Evolutionary conservation across 192 early-diverging fungal species (phyloP).

Genomic region (Linnemannia schmuckeri): DNA sequence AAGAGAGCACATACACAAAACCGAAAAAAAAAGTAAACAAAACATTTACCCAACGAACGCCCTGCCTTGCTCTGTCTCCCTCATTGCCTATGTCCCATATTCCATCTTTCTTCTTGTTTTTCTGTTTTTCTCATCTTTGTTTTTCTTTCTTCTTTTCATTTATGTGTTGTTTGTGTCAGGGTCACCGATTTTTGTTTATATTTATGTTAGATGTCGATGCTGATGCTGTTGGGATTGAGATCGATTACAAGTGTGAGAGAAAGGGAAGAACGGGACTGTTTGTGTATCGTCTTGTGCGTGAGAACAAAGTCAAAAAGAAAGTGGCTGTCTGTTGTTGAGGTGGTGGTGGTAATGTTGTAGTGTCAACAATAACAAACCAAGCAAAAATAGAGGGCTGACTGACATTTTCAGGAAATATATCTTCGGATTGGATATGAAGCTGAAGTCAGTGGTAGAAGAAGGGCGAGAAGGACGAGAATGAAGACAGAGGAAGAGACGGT

Average conservation of each 20-base stretch:
- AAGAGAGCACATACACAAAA: not conserved
- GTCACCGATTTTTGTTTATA: not conserved
- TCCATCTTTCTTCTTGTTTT: not conserved
- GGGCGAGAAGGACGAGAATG: no score
- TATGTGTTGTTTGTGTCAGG: not conserved
- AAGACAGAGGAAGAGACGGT: no score
- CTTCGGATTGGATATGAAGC: not conserved
- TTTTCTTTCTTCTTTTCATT: not conserved
- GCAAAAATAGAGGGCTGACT: not conserved
- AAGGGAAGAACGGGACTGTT: not conserved
- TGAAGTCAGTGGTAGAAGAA: not conserved
- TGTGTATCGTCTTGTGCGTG: not conserved
- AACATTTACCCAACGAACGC: not conserved
- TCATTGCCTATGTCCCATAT: not conserved
- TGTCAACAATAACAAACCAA: not conserved
- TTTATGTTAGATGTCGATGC: not conserved
- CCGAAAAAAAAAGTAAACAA: not conserved
- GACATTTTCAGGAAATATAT: not conserved
- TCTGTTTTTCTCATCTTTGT: not conserved
- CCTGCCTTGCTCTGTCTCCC: not conserved
- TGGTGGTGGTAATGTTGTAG: not conserved
- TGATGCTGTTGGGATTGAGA: not conserved
- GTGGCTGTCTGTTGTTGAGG: not conserved
- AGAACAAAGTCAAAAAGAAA: not conserved
- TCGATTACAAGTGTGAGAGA: not conserved